Base-by-base conservation (phyloP, 176 grass and related monocot species). In the Thinopyrum elongatum region DNA sequence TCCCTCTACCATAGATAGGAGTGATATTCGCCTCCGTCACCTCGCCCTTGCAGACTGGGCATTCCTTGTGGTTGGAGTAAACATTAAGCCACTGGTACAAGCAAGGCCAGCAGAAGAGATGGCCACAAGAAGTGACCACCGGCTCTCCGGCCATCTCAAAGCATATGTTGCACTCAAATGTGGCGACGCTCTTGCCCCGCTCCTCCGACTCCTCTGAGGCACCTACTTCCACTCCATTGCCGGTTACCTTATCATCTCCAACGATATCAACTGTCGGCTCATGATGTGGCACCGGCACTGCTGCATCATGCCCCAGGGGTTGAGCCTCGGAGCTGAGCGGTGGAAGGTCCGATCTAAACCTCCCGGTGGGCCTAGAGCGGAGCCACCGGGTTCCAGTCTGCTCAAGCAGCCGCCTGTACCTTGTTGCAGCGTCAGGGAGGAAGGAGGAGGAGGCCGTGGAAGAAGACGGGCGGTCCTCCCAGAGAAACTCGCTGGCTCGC, bases 71-170 rank as follows among this genome's bases (percentile, higher is more conserved):
- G 72, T 83, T 91, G 70, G 94, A 96, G 70, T 99, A 93, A 62
- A 99, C 86, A 80, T 96, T 95, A 26, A 99, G 67, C 94, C 97
- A 99, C 69, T 99, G 94, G 58, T 96, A 99, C 84, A 99, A 87
- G 72, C 97, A 99, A 12, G 97, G 90, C 97, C 97, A 99, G 80
- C 97, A 99, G 86, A 96, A 99, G 53, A 99, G 90, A 86, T 99
- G 97, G 10, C 94, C 97, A 44, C 97, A 99, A 14, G 94, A 99
- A 62, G 97, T 99, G 85, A 99, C 97, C 31, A 99, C 92, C 46
- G 97, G 97, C 79, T 99, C 97, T 10, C 17, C 86, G 67, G 97
- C 97, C 94, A 99, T 93, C 3, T 99, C 97, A 47, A 99, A 96
- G 74, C 97, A 99, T 88, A 99, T 90, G 86, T 94, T 94, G 67